phyloP scores from a whole-genome alignment of 495 filamentous ascomycete species.

The Penicillium pancosmium region DNA sequence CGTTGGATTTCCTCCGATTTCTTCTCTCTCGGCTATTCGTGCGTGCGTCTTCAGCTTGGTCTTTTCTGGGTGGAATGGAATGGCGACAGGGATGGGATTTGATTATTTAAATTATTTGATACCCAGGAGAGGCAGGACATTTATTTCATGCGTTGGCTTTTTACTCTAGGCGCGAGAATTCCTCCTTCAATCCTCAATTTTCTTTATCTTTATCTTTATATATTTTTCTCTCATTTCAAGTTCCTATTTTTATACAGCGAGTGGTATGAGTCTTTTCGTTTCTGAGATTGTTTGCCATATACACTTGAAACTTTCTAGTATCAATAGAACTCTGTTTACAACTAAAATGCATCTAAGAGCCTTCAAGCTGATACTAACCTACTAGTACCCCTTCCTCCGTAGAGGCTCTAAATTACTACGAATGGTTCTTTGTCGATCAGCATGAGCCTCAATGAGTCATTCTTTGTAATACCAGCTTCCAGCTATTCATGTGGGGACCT shows the following conservation, averaged over 20 bases:
- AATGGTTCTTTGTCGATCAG: too few relatives aligned
- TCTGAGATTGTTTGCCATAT: background rate
- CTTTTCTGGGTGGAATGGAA: conserved; percentile 3
- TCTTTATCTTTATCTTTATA: too few relatives aligned
- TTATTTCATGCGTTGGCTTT: conserved; percentile 5
- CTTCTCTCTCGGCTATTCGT: background rate
- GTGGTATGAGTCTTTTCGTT: background rate
- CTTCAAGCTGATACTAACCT: too few relatives aligned
- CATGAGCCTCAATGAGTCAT: too few relatives aligned
- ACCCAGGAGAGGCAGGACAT: conserved; percentile 16
- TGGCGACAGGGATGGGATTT: conserved; percentile 6
- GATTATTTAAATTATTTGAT: conserved; percentile 17
- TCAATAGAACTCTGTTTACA: background rate
- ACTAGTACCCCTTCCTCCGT: too few relatives aligned
- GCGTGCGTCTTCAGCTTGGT: background rate
- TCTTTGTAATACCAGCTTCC: too few relatives aligned
- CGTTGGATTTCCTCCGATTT: background rate
- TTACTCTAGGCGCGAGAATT: conserved; percentile 8
- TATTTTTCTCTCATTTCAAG: background rate
- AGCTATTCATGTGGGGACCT: too few relatives aligned
- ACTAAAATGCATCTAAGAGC: background rate
- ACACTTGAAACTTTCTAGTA: background rate
- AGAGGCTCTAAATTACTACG: too few relatives aligned
- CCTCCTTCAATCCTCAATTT: background rate
- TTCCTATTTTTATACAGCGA: background rate